Evolutionary conservation across 495 filamentous ascomycete genomes (phyloP), one percentile per base, ranked within the genome.

Genomic region (Talaromyces wortmannii): DNA sequence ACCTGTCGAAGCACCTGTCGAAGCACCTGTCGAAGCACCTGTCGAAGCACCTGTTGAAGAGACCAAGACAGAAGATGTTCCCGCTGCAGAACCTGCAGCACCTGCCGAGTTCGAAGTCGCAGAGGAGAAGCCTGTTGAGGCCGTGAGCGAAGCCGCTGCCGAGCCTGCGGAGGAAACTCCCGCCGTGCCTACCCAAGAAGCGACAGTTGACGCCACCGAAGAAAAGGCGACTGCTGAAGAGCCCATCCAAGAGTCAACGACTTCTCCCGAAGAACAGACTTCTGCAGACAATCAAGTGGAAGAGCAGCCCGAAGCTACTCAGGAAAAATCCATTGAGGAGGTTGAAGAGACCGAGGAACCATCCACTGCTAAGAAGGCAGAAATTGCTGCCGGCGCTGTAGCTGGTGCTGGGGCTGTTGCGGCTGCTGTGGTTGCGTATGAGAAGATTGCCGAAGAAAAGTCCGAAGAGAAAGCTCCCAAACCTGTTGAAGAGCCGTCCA

Each of bases 221-320:
- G 49, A 16, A n/a, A n/a, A n/a, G n/a, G 15, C 16, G 31, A 15
- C 16, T 31, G 7, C 5, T 31, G 13, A 42, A 48, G 49, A 7
- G 40, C 6, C 33, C 12, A 6, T 12, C 12, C 6, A 29, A 18
- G 48, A 31, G 18, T 10, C 36, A 57, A 62, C 52, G 43, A 53
- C 45, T n/a, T n/a, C n/a, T n/a, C n/a, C n/a, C 6, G 59, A 63
- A 32, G 62, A 65, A 30, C 52, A 58, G 30, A 42, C 31, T 33
- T 11, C 18, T 18, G 45, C 7, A 15, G 10, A 8, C 5, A 23
- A 1, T 4, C 23, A 23, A 23, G 23, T 23, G 23, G 23, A 23
- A 23, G 23, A 23, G 23, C 23, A 23, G 23, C 23, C 23, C 23
- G 23, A 1, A 23, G 23, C 4, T 23, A 1, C 23, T 23, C 23